Conservation (phyloP, 225 moss, liverwort and hornwort genomes). For the Sphagnum tenellum region DNA sequence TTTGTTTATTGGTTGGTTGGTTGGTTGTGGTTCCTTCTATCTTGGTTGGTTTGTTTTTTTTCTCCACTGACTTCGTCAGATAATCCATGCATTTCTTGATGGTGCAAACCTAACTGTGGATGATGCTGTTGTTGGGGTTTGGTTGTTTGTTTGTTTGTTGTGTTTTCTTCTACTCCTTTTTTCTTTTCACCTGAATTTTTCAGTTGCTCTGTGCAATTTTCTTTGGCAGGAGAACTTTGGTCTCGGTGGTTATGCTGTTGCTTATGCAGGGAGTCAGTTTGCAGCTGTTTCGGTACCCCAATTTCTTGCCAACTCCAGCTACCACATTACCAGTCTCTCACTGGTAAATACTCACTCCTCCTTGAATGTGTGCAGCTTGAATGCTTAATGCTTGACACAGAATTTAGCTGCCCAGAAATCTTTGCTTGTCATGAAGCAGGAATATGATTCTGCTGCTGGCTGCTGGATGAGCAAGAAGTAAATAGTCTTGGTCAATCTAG, state of each 20-base stretch:
- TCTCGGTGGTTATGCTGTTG: slow-evolving; percentile 59
- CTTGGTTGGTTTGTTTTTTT: too few relatives aligned
- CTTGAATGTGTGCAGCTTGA: too few relatives aligned
- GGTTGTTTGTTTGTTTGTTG: neutral
- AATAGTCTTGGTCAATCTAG: too few relatives aligned
- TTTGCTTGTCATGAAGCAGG: neutral
- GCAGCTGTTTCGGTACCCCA: slow-evolving; percentile 54
- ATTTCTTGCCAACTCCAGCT: slow-evolving; percentile 50
- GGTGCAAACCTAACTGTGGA: too few relatives aligned
- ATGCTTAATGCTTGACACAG: too few relatives aligned
- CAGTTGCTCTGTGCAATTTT: too few relatives aligned
- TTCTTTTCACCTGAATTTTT: neutral
- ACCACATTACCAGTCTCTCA: slow-evolving; percentile 60
- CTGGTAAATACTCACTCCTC: slow-evolving; percentile 23
- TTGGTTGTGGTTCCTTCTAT: too few relatives aligned
- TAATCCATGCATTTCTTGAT: neutral
- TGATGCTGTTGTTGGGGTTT: neutral
- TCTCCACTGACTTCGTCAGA: neutral
- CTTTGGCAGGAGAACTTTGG: slow-evolving; percentile 35
- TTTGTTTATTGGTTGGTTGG: too few relatives aligned
- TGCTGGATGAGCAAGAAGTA: too few relatives aligned
- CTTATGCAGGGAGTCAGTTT: slow-evolving; percentile 39
- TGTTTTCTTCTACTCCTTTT: neutral
- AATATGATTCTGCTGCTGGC: neutral
- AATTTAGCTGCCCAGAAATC: too few relatives aligned